A percentile compares a stretch with the other conserved stretches of the same genome.
Evolutionary conservation across 78 protist genomes (phyloP).

Genomic region (Chrysochromulina tobinii): DNA sequence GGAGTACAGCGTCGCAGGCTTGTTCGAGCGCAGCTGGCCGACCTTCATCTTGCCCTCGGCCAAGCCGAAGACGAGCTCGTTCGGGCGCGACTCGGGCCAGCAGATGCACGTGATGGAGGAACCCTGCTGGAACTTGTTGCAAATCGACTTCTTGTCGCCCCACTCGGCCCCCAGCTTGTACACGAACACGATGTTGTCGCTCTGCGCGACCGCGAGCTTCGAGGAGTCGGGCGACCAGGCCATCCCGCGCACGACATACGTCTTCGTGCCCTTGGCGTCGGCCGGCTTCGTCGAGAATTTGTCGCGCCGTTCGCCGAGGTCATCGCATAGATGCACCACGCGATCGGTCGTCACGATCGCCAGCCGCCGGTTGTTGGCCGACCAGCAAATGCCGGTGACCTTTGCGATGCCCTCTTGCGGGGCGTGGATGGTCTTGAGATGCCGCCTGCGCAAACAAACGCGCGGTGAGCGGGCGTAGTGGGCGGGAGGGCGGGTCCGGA

Average conservation of each 20-base stretch:
- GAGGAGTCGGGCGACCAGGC: conserved; percentile 86
- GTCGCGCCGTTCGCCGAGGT: conserved; percentile 66
- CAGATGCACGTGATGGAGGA: conserved; percentile 70
- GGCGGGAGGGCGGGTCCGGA: too few relatives aligned
- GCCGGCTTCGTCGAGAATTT: conserved; percentile 75
- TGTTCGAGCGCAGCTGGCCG: conserved; percentile 54
- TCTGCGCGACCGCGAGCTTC: conserved; percentile 83
- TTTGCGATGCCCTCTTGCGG: conserved; percentile 44
- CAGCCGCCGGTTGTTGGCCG: conserved; percentile 66
- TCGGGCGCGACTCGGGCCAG: conserved; percentile 74
- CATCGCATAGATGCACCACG: conserved; percentile 77
- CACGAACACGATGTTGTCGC: conserved; percentile 83
- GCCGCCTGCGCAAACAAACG: neutral
- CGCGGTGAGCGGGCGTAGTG: too few relatives aligned
- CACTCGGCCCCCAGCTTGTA: conserved; percentile 85
- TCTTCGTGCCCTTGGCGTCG: conserved; percentile 40
- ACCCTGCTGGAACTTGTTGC: conserved; percentile 72
- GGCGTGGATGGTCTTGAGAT: conserved; percentile 58
- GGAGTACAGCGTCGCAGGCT: conserved; percentile 55
- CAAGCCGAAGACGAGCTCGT: conserved; percentile 60
- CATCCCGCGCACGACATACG: conserved; percentile 65
- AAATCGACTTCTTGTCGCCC: conserved; percentile 84
- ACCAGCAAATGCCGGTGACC: conserved; percentile 70
- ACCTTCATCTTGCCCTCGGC: conserved; percentile 50
- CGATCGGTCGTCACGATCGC: conserved; percentile 67